phyloP scores from a whole-genome alignment of 2,329 filamentous ascomycete species.

The Phialocephala subalpina region DNA sequence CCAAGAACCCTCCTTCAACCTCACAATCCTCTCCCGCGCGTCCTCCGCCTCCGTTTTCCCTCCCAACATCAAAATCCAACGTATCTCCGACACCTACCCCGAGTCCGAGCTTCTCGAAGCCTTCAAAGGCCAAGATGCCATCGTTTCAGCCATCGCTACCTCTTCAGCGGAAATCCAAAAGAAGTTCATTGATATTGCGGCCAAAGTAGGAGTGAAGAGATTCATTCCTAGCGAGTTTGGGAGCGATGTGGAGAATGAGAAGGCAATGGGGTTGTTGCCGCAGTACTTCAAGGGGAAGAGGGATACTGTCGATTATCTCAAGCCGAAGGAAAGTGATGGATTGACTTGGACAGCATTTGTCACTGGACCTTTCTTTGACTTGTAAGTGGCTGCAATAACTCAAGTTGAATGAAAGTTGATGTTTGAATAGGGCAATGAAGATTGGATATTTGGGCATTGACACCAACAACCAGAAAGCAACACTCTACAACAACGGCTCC shows the following conservation, averaged over 20 bases:
- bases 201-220: conserved; percentile 63
- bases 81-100: conserved; percentile 37
- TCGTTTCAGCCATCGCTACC: conserved; percentile 24
- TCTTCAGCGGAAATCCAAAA: conserved; percentile 17
- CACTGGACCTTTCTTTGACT: conserved; percentile 37
- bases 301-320: background rate
- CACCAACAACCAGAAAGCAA: conserved; percentile 40
- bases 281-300: background rate
- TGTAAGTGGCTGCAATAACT: conserved; percentile 44
- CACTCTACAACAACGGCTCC: conserved; percentile 43
- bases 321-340: background rate
- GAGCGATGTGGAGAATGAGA: conserved; percentile 40
- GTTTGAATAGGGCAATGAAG: conserved; percentile 9
- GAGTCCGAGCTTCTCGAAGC: conserved; percentile 48
- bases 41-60: conserved; percentile 45
- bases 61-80: conserved; percentile 48
- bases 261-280: background rate
- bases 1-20: background rate
- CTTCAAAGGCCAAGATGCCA: conserved; percentile 32
- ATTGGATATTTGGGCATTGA: conserved; percentile 45
- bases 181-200: conserved; percentile 60
- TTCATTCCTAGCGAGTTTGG: conserved; percentile 66
- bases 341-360: conserved; percentile 41
- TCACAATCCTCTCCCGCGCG: conserved; percentile 7
- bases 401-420: conserved; percentile 32